A percentile compares a stretch with the other conserved stretches of the same genome.
Conservation (phyloP, 352 stramenopile genomes). For the Elongisporangium undulatum region DNA sequence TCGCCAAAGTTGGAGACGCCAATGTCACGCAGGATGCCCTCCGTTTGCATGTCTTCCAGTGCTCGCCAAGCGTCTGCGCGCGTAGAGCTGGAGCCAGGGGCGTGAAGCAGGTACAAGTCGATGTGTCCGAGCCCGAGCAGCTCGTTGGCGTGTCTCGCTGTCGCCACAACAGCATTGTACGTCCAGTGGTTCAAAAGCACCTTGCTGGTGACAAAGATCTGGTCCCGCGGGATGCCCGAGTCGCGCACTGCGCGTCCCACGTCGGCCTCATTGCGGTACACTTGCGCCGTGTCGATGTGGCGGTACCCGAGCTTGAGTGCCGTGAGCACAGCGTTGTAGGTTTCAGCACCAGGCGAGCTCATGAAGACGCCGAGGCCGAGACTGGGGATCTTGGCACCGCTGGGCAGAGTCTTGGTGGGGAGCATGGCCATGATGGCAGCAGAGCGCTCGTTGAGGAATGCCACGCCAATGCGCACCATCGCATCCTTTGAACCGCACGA, state of each 20-base stretch:
- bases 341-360: slow-evolving; percentile 26
- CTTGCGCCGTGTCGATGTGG: slow-evolving; percentile 85
- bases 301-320: slow-evolving; percentile 75
- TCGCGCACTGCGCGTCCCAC: slow-evolving; percentile 72
- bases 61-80: slow-evolving; percentile 30
- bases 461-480: no score
- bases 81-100: slow-evolving; percentile 22
- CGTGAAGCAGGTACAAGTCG: slow-evolving; percentile 69
- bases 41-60: slow-evolving; percentile 27
- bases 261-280: slow-evolving; percentile 86
- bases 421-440: slow-evolving; percentile 2
- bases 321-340: slow-evolving; percentile 39
- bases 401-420: slow-evolving; percentile 29
- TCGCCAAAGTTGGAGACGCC: slow-evolving; percentile 84
- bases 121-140: slow-evolving; percentile 62
- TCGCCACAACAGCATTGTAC: slow-evolving; percentile 61
- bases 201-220: slow-evolving; percentile 89
- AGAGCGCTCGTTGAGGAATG: no score
- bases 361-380: slow-evolving; percentile 50
- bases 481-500: slow-evolving; percentile 8
- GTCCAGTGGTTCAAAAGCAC: slow-evolving; percentile 59
- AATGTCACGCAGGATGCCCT: slow-evolving; percentile 35
- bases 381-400: slow-evolving; percentile 32
- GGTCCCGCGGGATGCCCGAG: slow-evolving; percentile 56
- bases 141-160: slow-evolving; percentile 26